These are phyloP conservation scores for Golubevia sp. DNA, from an alignment of 1,284 basidiomycete genomes.

Conservation along the genomic window DNA sequence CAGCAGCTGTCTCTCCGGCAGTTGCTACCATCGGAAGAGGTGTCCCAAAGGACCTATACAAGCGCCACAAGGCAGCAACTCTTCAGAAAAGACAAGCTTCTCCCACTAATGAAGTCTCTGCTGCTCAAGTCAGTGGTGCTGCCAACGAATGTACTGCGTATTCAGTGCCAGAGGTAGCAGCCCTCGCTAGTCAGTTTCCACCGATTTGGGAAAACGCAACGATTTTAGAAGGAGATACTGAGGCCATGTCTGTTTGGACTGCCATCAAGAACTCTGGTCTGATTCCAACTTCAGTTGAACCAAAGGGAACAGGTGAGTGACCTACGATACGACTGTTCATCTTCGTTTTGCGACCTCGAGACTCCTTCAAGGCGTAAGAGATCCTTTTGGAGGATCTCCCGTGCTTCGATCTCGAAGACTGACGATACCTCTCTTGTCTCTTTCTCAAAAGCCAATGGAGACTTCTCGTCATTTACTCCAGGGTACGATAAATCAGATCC, in stretches of 20 bases:
- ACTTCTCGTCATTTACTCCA: slow-evolving; percentile 7
- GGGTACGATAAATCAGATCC: slow-evolving; percentile 29
- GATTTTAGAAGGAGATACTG: slow-evolving; percentile 2
- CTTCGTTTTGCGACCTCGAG: no score
- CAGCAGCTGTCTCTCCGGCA: slow-evolving; percentile 8
- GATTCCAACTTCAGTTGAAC: no score
- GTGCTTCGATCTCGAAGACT: no score
- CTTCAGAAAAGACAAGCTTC: slow-evolving; percentile 12
- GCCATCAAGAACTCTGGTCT: neutral
- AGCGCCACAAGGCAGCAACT: slow-evolving; percentile 11
- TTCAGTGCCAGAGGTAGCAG: slow-evolving; percentile 28
- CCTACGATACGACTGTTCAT: no score
- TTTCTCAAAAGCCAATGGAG: slow-evolving; percentile 14
- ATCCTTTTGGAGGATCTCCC: no score
- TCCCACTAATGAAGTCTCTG: slow-evolving; percentile 24
- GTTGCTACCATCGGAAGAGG: slow-evolving; percentile 36
- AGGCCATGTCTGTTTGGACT: slow-evolving; percentile 3
- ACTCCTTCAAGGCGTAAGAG: no score
- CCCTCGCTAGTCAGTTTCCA: slow-evolving; percentile 34
- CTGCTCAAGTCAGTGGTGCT: slow-evolving; percentile 22
- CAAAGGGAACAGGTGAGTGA: no score
- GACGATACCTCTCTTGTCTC: no score
- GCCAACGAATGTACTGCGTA: slow-evolving; percentile 39
- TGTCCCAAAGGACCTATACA: slow-evolving; percentile 29
- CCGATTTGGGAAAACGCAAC: slow-evolving; percentile 18